phyloP scores from a whole-genome alignment of 2,329 filamentous ascomycete genomes.

The Akanthomyces uredinophilus region DNA sequence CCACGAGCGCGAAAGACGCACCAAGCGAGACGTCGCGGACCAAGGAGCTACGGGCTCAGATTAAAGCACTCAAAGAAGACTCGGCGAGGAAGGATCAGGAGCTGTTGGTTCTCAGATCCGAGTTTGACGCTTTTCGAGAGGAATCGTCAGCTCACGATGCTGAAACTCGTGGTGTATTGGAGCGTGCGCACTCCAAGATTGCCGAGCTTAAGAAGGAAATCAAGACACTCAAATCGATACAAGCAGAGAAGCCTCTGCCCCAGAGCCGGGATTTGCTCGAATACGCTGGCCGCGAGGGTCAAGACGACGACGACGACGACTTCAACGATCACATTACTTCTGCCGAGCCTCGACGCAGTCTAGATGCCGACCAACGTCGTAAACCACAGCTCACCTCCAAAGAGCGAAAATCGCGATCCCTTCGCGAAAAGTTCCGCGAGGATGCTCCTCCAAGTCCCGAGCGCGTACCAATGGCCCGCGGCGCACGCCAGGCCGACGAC shows the following conservation, averaged over 20 bases:
- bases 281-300: conserved; percentile 11
- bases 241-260: conserved; percentile 21
- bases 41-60: conserved; percentile 37
- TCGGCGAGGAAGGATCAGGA: conserved; percentile 44
- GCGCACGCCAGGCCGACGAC: conserved; percentile 18
- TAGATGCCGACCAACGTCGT: conserved; percentile 20
- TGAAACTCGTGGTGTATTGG: conserved; percentile 51
- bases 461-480: background rate
- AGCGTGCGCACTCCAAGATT: conserved; percentile 54
- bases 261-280: conserved; percentile 27
- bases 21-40: conserved; percentile 23
- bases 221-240: conserved; percentile 35
- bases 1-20: conserved; percentile 35
- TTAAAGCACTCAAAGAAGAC: conserved; percentile 41
- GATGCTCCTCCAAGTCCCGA: conserved; percentile 18
- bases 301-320: background rate
- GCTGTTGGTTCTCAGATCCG: conserved; percentile 42
- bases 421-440: conserved; percentile 33
- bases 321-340: background rate
- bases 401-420: conserved; percentile 17
- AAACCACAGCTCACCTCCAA: background rate
- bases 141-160: conserved; percentile 49
- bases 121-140: conserved; percentile 50
- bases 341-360: conserved; percentile 20
- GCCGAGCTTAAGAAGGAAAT: conserved; percentile 51